phyloP scores from a whole-genome alignment of 306 rosid species.

The Fragaria iinumae region DNA sequence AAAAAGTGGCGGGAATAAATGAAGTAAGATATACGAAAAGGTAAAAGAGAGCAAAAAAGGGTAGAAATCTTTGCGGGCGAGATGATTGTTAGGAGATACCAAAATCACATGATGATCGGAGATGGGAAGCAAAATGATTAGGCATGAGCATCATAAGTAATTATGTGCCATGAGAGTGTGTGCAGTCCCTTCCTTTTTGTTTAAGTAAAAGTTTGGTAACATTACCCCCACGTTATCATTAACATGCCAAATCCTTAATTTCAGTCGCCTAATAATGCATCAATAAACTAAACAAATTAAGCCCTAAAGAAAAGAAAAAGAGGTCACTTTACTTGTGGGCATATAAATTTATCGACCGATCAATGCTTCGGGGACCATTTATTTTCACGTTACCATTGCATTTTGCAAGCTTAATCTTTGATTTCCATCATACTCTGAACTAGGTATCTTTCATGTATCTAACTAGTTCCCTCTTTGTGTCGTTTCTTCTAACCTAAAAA shows the following conservation, averaged over 20 bases:
- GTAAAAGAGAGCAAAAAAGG: conserved; percentile 2
- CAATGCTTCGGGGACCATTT: neutral
- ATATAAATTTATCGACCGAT: neutral
- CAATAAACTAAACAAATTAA: neutral
- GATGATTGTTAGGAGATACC: conserved; percentile 40
- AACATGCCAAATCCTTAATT: conserved; percentile 16
- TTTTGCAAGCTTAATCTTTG: neutral
- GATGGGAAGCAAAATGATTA: conserved; percentile 66
- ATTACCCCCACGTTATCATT: conserved; percentile 27
- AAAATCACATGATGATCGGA: conserved; percentile 43
- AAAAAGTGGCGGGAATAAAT: conserved; percentile 8
- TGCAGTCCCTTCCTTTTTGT: conserved; percentile 12
- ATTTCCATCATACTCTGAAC: no score
- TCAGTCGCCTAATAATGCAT: neutral
- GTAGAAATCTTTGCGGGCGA: conserved; percentile 28
- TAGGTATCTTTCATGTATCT: no score
- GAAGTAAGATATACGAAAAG: neutral
- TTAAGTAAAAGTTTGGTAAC: neutral
- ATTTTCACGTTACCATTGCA: conserved; percentile 1
- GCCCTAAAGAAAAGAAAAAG: neutral
- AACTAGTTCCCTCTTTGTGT: no score
- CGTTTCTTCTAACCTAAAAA: no score
- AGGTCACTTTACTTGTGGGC: neutral
- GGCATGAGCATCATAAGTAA: conserved; percentile 60
- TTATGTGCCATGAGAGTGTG: conserved; percentile 62